phyloP scores from a whole-genome alignment of 495 filamentous ascomycete species.

The Aspergillus diversus region DNA sequence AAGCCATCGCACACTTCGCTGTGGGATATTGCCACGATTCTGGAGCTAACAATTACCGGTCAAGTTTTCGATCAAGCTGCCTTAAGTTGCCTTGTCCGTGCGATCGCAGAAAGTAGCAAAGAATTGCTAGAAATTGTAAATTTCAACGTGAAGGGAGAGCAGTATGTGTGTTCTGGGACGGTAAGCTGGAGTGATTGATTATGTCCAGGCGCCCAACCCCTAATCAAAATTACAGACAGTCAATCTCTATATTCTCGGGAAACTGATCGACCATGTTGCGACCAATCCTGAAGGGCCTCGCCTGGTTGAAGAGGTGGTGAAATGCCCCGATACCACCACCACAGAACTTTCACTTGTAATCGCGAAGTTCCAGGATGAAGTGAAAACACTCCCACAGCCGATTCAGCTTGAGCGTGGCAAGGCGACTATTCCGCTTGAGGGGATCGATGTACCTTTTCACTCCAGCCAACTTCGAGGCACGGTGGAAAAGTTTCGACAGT shows the following conservation, averaged over 20 bases:
- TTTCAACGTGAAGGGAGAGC: slow-evolving; percentile 39
- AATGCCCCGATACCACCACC: not conserved
- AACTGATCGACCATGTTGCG: slow-evolving; percentile 25
- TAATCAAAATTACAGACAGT: slow-evolving; percentile 16
- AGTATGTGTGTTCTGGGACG: slow-evolving; percentile 50
- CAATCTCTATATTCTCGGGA: slow-evolving; percentile 27
- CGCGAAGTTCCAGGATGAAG: slow-evolving; percentile 2
- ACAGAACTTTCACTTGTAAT: slow-evolving; percentile 9
- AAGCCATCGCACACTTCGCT: slow-evolving; percentile 3
- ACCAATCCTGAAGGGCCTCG: slow-evolving; percentile 5
- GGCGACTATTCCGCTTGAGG: slow-evolving; percentile 42
- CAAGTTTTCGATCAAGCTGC: slow-evolving; percentile 28
- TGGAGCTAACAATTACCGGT: not conserved
- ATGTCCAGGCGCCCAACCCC: not conserved
- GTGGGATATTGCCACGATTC: not conserved
- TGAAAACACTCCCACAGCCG: slow-evolving; percentile 18
- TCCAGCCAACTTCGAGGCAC: slow-evolving; percentile 35
- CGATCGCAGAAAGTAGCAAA: slow-evolving; percentile 25
- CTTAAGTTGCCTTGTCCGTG: slow-evolving; percentile 26
- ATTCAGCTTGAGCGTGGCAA: slow-evolving; percentile 31
- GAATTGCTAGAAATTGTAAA: slow-evolving; percentile 48
- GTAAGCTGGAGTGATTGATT: slow-evolving; percentile 23
- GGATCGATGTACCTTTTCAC: slow-evolving; percentile 51
- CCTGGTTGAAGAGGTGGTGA: slow-evolving; percentile 8
- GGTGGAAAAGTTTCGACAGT: slow-evolving; percentile 33